These are phyloP conservation scores for Trichosporon asahii DNA, from an alignment of 1,284 basidiomycete genomes.

Conservation along the genomic window DNA sequence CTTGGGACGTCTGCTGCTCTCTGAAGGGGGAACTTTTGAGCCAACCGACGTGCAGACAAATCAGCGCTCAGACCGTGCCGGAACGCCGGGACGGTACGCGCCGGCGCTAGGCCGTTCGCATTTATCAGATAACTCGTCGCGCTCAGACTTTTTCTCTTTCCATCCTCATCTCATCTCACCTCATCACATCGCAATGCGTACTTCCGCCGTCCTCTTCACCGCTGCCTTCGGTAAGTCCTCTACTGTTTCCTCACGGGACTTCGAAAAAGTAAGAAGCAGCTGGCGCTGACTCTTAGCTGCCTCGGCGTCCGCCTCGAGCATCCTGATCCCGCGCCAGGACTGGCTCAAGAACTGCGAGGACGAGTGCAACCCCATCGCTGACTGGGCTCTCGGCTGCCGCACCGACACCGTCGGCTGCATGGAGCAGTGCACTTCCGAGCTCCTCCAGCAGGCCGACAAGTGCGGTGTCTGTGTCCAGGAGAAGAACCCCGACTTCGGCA, in stretches of 20 bases:
- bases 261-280: no score
- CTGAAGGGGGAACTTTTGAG: background rate
- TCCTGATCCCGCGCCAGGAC: conserved; percentile 15
- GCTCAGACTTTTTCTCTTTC: background rate
- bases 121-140: background rate
- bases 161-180: background rate
- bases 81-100: background rate
- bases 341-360: conserved; percentile 21
- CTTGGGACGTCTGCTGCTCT: background rate
- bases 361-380: conserved; percentile 22
- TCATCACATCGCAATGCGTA: conserved; percentile 14
- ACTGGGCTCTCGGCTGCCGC: conserved; percentile 23
- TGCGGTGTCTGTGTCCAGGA: conserved; percentile 20
- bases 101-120: background rate
- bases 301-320: conserved; percentile 12
- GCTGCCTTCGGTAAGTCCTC: conserved; percentile 16
- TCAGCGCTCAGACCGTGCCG: background rate
- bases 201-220: conserved; percentile 15
- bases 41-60: background rate
- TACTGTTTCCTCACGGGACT: no score
- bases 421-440: conserved; percentile 22
- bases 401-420: conserved; percentile 22
- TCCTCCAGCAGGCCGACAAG: conserved; percentile 13
- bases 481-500: conserved; percentile 16
- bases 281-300: conserved; percentile 13